Percentiles rank a stretch among this genome's conserved stretches.
These are phyloP conservation scores for Pleurotus ostreatus DNA, from an alignment of 768 basidiomycete species.

Conservation along the genomic window DNA sequence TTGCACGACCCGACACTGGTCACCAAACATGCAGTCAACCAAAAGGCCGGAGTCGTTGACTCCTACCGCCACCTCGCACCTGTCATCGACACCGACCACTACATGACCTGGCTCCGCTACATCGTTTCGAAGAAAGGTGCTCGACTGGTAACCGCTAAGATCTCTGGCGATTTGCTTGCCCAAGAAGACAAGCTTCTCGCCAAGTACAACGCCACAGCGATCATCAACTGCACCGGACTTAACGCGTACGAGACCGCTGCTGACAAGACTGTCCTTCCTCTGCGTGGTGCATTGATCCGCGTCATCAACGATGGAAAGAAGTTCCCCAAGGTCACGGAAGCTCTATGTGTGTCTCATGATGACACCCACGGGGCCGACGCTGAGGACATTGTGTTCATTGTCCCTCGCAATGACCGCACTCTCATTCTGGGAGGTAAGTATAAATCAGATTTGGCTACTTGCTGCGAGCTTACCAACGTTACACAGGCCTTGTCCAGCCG, in stretches of 20 bases:
- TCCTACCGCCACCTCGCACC: conserved; percentile 30
- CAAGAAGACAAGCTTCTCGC: conserved; percentile 20
- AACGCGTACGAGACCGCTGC: conserved; percentile 25
- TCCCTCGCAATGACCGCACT: conserved; percentile 30
- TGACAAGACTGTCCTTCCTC: conserved; percentile 29
- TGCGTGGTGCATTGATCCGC: conserved; percentile 32
- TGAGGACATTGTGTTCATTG: conserved; percentile 30
- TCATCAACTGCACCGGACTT: conserved; percentile 34
- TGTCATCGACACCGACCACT: conserved; percentile 32
- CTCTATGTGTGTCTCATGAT: conserved; percentile 28
- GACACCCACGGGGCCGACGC: conserved; percentile 22
- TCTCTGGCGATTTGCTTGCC: conserved; percentile 26
- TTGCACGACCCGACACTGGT: conserved; percentile 19
- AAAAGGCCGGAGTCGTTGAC: conserved; percentile 26
- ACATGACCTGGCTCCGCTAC: conserved; percentile 28
- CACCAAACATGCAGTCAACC: conserved; percentile 23
- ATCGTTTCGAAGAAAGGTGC: conserved; percentile 24
- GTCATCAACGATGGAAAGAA: conserved; percentile 30
- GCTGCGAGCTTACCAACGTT: not conserved
- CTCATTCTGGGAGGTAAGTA: conserved; percentile 27
- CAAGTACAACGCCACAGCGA: conserved; percentile 22
- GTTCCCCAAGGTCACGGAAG: conserved; percentile 29
- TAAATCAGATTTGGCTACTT: not conserved
- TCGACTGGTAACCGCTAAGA: conserved; percentile 21
- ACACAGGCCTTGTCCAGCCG: conserved; percentile 20